Conservation (phyloP, 805 yeast species). For the Lipomyces kockii region DNA sequence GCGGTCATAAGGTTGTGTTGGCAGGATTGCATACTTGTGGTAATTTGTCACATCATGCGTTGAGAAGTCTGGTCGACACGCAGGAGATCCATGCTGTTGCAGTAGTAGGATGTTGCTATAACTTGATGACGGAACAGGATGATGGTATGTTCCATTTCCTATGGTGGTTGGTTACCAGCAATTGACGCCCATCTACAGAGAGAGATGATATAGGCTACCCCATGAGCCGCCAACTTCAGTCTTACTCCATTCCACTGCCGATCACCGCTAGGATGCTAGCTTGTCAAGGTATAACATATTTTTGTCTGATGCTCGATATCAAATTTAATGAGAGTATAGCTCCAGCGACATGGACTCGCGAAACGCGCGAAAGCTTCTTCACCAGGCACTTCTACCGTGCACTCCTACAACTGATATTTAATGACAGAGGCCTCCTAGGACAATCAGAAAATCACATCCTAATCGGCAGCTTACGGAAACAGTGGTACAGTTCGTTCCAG, state of each 20-base stretch:
- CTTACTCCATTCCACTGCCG: conserved; percentile 23
- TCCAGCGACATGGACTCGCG: conserved; percentile 38
- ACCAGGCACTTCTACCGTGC: conserved; percentile 39
- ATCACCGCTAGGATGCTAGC: conserved; percentile 38
- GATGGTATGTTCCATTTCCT: conserved; percentile 1
- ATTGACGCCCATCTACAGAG: conserved; percentile 1
- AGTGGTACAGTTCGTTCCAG: conserved; percentile 31
- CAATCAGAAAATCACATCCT: conserved; percentile 7
- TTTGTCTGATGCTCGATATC: no score
- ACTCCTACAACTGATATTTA: conserved; percentile 33
- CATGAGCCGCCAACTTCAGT: conserved; percentile 26
- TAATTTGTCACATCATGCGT: conserved; percentile 34
- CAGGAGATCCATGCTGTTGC: conserved; percentile 32
- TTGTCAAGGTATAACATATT: conserved; percentile 28
- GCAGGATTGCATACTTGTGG: conserved; percentile 40
- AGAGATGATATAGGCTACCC: conserved; percentile 33
- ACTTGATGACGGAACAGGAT: conserved; percentile 34
- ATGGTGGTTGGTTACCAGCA: background rate
- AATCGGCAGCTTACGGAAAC: conserved; percentile 36
- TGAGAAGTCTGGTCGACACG: conserved; percentile 33
- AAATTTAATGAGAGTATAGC: conserved; percentile 12
- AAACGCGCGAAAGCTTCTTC: conserved; percentile 33
- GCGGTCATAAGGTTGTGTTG: conserved; percentile 21
- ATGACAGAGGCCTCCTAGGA: conserved; percentile 29
- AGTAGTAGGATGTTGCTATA: conserved; percentile 40